Evolutionary conservation across 179 eudicot species (phyloP).

Genomic region (Carnegiea gigantea): DNA sequence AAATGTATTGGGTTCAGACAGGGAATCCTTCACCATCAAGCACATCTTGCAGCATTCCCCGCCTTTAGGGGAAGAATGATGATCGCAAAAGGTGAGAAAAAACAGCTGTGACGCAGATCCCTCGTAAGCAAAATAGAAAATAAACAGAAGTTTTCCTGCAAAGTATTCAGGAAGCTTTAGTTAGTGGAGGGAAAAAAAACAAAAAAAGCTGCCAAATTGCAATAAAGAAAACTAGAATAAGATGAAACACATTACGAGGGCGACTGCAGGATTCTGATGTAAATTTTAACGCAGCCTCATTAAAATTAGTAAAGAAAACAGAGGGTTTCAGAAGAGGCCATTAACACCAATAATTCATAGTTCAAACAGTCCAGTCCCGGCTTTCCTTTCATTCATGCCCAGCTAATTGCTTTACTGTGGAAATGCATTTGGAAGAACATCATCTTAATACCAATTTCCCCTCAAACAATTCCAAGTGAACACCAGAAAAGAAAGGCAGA

Average conservation of each 20-base stretch:
- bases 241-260: not conserved
- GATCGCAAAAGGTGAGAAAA: constrained; percentile 16
- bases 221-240: not conserved
- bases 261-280: not conserved
- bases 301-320: not conserved
- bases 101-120: not conserved
- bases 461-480: not conserved
- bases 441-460: not conserved
- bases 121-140: not conserved
- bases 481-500: not conserved
- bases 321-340: not conserved
- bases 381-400: not conserved
- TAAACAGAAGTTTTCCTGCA: constrained; percentile 17
- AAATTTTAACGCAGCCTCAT: not conserved
- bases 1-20: constrained; percentile 23
- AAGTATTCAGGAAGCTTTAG: not conserved
- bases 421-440: not conserved
- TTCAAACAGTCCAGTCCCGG: not conserved
- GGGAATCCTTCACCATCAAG: constrained; percentile 36
- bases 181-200: no score
- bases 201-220: not conserved
- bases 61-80: constrained; percentile 24
- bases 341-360: not conserved
- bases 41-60: constrained; percentile 91
- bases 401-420: not conserved